Evolutionary conservation across 768 basidiomycete genomes (phyloP), one percentile per base, ranked within the genome.

Genomic region (Hygrophoropsis aurantiaca): DNA sequence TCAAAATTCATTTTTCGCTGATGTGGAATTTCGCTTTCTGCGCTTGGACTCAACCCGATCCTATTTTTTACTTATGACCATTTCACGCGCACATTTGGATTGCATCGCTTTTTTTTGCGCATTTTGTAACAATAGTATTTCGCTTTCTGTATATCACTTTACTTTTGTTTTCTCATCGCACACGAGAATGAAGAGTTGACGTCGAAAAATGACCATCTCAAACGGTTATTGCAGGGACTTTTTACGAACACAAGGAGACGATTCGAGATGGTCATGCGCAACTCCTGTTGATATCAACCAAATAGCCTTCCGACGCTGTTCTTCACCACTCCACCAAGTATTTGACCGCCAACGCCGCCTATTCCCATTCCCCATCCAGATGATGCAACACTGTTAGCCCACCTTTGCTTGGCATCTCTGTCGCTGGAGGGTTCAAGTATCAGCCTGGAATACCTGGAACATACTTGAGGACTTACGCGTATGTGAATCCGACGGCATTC

Each of bases 401-500:
- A 97, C 43, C 83, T 81, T 57, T 86, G 81, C 66, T 97, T 97
- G 21, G 95, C 90, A 58, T 98, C 95, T 41, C 94, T 84, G 62
- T 95, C 93, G 39, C 87, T 88, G 58, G 13, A 59, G 26, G 26
- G 5, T 45, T 32, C 30, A 9, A 15, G 13, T 30, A 40, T 66
- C 21, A 61, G 50, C 18, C 13, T 43, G 44, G 21, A 36, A 47
- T 4, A 40, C 35, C 37, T 24, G 21, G 19, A 46, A 40, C 33
- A 25, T 18, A 16, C 5, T 27, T 11, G 25, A 16, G 46, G 18
- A 74, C 85, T 59, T 65, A 90, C 90, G 88, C 90, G 60, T 92
- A 98, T 40, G 94, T 97, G 72, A 97, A 98, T 10, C 95, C 95
- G 43, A 97, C 74, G n/a, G 86, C 90, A 55, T 97, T 98, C 8